phyloP scores from a whole-genome alignment of 208 protist genomes.

The Crithidia fasciculata region DNA sequence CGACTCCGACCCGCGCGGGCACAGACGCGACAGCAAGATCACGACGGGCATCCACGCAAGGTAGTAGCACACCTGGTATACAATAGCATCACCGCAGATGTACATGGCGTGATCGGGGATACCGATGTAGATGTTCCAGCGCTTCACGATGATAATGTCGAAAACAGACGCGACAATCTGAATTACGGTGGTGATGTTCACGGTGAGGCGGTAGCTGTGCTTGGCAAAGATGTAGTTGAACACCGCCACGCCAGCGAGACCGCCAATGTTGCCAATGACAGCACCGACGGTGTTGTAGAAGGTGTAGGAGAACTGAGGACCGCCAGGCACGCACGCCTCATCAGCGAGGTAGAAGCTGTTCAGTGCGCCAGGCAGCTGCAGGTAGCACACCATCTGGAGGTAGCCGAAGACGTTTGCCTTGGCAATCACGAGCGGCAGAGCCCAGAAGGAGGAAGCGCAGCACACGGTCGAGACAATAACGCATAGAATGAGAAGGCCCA shows the following conservation, averaged over 20 bases:
- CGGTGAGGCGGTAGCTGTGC: slow-evolving; percentile 52
- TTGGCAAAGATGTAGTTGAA: slow-evolving; percentile 69
- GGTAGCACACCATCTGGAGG: slow-evolving; percentile 42
- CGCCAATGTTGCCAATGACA: slow-evolving; percentile 44
- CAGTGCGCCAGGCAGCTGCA: slow-evolving; percentile 43
- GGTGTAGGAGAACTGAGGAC: slow-evolving; percentile 57
- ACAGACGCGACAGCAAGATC: slow-evolving; percentile 76
- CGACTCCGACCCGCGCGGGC: slow-evolving; percentile 72
- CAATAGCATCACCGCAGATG: slow-evolving; percentile 65
- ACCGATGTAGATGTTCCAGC: slow-evolving; percentile 51
- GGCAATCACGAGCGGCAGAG: slow-evolving; percentile 49
- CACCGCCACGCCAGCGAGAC: slow-evolving; percentile 39
- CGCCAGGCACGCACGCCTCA: slow-evolving; percentile 48
- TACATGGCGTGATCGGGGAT: slow-evolving; percentile 67
- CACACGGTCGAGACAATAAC: slow-evolving; percentile 36
- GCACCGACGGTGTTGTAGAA: slow-evolving; percentile 58
- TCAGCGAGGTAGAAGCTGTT: slow-evolving; percentile 48
- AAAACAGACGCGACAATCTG: slow-evolving; percentile 48
- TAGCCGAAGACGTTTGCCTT: slow-evolving; percentile 65
- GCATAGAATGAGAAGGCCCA: slow-evolving; percentile 33
- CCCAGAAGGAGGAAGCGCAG: slow-evolving; percentile 43
- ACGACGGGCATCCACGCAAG: slow-evolving; percentile 72
- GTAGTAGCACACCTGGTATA: slow-evolving; percentile 57
- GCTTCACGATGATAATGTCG: slow-evolving; percentile 60
- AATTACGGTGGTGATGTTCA: slow-evolving; percentile 38